A percentile compares a stretch with the other conserved stretches of the same genome.
Conservation (phyloP, 768 basidiomycete genomes). For the Pluteus cervinus region DNA sequence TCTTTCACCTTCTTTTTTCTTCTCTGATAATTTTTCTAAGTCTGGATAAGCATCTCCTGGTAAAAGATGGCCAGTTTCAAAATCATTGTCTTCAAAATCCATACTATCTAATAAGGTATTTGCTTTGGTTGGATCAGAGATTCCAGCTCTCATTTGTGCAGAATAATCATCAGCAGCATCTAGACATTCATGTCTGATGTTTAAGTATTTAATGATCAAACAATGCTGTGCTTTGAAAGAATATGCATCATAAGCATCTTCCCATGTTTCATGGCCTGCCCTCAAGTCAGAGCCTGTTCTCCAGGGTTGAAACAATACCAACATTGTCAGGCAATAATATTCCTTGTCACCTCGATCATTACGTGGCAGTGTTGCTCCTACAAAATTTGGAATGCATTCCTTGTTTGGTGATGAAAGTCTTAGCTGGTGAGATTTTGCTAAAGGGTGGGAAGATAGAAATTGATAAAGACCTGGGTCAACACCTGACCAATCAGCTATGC, state of each 20-base stretch:
- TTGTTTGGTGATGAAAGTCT: neutral
- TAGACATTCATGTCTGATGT: slow-evolving; percentile 8
- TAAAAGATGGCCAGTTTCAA: too few species aligned
- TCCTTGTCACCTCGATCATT: slow-evolving; percentile 18
- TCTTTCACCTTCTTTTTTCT: slow-evolving; percentile 5
- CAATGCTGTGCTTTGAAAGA: slow-evolving; percentile 9
- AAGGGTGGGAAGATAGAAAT: slow-evolving; percentile 17
- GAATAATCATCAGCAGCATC: slow-evolving; percentile 15
- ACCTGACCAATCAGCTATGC: neutral
- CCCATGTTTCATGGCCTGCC: slow-evolving; percentile 12
- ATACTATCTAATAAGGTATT: too few species aligned
- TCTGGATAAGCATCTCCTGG: too few species aligned
- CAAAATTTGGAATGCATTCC: slow-evolving; percentile 15
- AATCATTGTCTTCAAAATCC: too few species aligned
- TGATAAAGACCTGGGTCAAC: slow-evolving; percentile 12
- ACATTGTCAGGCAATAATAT: slow-evolving; percentile 29
- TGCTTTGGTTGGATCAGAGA: neutral
- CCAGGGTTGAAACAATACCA: slow-evolving; percentile 41
- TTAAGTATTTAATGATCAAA: slow-evolving; percentile 10
- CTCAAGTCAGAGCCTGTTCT: slow-evolving; percentile 14
- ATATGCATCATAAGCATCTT: slow-evolving; percentile 12
- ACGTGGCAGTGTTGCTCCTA: slow-evolving; percentile 14
- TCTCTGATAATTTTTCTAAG: slow-evolving; percentile 5
- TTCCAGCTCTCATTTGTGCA: slow-evolving; percentile 10
- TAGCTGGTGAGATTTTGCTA: slow-evolving; percentile 10